Base-by-base conservation (phyloP, 2,329 filamentous ascomycete genomes). In the Xylaria hypoxylon region DNA sequence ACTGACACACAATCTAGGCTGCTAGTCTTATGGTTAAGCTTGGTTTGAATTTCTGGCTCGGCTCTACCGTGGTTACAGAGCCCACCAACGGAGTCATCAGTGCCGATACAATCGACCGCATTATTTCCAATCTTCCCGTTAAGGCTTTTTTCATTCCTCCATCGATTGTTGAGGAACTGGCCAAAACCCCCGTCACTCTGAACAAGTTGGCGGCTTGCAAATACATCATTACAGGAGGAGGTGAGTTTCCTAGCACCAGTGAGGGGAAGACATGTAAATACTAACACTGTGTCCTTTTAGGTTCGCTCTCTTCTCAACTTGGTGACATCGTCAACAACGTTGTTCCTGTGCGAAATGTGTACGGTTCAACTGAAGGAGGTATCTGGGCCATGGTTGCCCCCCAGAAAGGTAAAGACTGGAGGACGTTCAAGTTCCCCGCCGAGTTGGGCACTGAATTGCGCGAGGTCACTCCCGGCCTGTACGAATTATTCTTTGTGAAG, bases 1-100 rank as follows among this genome's bases (percentile, higher is more conserved):
- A 51, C 62, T 69, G n/a, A 62, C 50, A 50, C 13, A 22, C 35
- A 13, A 8, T 35, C 1, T 55, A 70, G 67, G 68, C 70, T 48
- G 70, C 70, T 33, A 72, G 70, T 70, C 66, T 72, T 3, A 72
- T 72, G 70, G 70, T 72, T 24, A 72, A 72, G 45, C 68, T 72
- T 45, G 70, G 70, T 2, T 28, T 72, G 40, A 72, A 72, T 48
- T 72, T 70, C 52, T 72, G 70, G 70, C 65, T 71, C 17, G 70
- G 70, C 24, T 72, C 70, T n/a, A 69, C 69, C 10, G 68, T 72
- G 3, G 69, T 72, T 7, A 72, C 70, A 15, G 70, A 72, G 52
- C 70, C 70, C 42, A 72, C 70, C 19, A 72, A 72, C 28, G 70
- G 70, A 44, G 64, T 71, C 19, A 72, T 72, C 58, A 72, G 69